A percentile compares a stretch with the other conserved stretches of the same genome.
Evolutionary conservation across 176 grass and related monocot species (phyloP).

Genomic region (Chloris gayana): DNA sequence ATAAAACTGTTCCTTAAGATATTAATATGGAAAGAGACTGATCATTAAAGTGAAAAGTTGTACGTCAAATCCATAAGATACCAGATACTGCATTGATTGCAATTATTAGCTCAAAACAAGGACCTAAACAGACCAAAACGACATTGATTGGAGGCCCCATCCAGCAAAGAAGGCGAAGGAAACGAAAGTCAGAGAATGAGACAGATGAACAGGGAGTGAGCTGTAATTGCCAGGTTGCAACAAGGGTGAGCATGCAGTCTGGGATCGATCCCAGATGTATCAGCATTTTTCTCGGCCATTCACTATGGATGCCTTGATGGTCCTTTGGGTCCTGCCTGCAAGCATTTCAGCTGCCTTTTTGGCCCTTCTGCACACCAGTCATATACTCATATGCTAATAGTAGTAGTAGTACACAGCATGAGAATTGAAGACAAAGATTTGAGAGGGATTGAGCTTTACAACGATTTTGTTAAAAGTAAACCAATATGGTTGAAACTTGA

Average conservation of each 20-base stretch:
- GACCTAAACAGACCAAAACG: neutral
- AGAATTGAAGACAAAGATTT: too few relatives aligned
- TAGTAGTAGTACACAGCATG: too few relatives aligned
- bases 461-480: too few relatives aligned
- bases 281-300: constrained; percentile 23
- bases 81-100: constrained; percentile 12
- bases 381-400: too few relatives aligned
- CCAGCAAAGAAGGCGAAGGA: neutral
- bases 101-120: constrained; percentile 32
- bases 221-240: constrained; percentile 19
- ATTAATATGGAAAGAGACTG: neutral
- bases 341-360: neutral
- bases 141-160: neutral
- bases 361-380: neutral
- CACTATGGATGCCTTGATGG: constrained; percentile 29
- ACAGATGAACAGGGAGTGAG: neutral
- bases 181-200: neutral
- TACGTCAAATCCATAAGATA: neutral
- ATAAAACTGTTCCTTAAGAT: neutral
- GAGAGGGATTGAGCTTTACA: too few relatives aligned
- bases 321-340: constrained; percentile 31
- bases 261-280: constrained; percentile 28
- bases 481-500: too few relatives aligned
- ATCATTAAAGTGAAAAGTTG: constrained; percentile 15
- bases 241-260: constrained; percentile 31